Evolutionary conservation across 257 asterid genomes (phyloP).

Genomic region (Voacanga thouarsii): DNA sequence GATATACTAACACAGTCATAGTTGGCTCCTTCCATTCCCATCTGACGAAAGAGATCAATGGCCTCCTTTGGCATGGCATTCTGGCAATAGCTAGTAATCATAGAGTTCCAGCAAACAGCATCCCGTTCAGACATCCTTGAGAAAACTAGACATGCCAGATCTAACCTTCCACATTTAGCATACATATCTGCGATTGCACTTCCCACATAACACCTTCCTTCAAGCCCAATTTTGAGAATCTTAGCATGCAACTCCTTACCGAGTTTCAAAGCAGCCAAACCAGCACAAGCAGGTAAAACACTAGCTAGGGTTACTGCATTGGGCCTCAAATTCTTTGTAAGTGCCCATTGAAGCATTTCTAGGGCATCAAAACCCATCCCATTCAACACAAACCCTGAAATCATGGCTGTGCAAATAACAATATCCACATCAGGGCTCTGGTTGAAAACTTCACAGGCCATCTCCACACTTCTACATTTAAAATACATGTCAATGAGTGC

Average conservation of each 20-base stretch:
- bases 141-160: slow-evolving; percentile 54
- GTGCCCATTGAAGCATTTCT: slow-evolving; percentile 48
- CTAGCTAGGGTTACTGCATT: slow-evolving; percentile 86
- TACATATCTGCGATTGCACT: slow-evolving; percentile 86
- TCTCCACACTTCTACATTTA: slow-evolving; percentile 60
- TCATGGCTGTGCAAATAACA: slow-evolving; percentile 78
- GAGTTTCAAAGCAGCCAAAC: slow-evolving; percentile 48
- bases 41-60: slow-evolving; percentile 53
- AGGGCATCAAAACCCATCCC: slow-evolving; percentile 70
- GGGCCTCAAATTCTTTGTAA: slow-evolving; percentile 56
- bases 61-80: slow-evolving; percentile 71
- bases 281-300: slow-evolving; percentile 81
- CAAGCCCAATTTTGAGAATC: slow-evolving; percentile 51
- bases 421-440: slow-evolving; percentile 49
- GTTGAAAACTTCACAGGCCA: slow-evolving; percentile 56
- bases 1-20: slow-evolving; percentile 78
- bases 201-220: slow-evolving; percentile 59
- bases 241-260: slow-evolving; percentile 76
- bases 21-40: slow-evolving; percentile 58
- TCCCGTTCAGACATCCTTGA: slow-evolving; percentile 53
- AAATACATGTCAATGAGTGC: slow-evolving; percentile 79
- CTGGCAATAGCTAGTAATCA: slow-evolving; percentile 68
- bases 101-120: slow-evolving; percentile 77
- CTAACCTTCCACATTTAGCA: slow-evolving; percentile 79
- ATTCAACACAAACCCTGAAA: slow-evolving; percentile 72